Evolutionary conservation across 495 filamentous ascomycete genomes (phyloP).

Genomic region (Hypoxylon fragiforme): DNA sequence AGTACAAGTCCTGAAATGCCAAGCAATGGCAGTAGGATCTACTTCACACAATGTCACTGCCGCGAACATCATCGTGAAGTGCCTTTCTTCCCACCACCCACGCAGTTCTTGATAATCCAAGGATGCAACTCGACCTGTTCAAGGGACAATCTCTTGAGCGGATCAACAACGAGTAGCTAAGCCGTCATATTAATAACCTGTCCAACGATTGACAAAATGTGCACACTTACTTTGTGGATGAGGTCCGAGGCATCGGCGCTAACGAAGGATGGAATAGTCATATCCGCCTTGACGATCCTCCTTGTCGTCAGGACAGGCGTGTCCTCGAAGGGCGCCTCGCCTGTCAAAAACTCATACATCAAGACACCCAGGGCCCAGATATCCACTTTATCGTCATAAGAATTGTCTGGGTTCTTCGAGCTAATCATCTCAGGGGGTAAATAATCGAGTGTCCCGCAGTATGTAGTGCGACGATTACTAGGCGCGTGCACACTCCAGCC

Average conservation of each 20-base stretch:
- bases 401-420: slow-evolving; percentile 75
- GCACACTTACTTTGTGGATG: slow-evolving; percentile 75
- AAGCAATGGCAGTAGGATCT: too few species aligned
- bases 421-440: slow-evolving; percentile 98
- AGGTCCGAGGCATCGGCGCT: slow-evolving; percentile 89
- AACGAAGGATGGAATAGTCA: slow-evolving; percentile 88
- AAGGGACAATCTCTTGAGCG: too few species aligned
- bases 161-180: too few species aligned
- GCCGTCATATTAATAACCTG: too few species aligned
- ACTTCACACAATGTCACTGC: too few species aligned
- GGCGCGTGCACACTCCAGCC: slow-evolving; percentile 98
- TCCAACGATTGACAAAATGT: too few species aligned
- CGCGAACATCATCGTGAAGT: too few species aligned
- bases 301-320: slow-evolving; percentile 92
- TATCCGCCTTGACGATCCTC: slow-evolving; percentile 85
- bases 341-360: slow-evolving; percentile 94
- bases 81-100: too few species aligned
- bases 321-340: slow-evolving; percentile 96
- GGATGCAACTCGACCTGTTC: too few species aligned
- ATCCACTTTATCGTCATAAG: slow-evolving; percentile 93
- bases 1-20: too few species aligned
- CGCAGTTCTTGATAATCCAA: too few species aligned
- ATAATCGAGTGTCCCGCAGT: slow-evolving; percentile 97
- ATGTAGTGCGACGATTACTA: slow-evolving; percentile 88
- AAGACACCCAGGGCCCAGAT: slow-evolving; percentile 93